phyloP scores from a whole-genome alignment of 805 yeast species.

The Candida vaughaniae region DNA sequence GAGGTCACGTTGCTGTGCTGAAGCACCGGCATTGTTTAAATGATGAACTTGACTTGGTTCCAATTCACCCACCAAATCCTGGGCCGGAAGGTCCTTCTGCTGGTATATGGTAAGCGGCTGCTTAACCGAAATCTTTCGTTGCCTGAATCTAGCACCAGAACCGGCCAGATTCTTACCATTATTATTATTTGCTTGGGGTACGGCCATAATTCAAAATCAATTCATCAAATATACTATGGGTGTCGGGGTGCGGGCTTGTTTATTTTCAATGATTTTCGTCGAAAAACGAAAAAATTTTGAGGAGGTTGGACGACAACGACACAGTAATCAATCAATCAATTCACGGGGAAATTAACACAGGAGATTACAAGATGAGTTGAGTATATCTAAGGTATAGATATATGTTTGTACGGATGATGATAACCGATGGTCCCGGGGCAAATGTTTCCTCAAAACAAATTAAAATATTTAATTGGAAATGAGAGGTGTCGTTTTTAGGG shows the following conservation, averaged over 20 bases:
- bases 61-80: conserved; percentile 49
- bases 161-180: conserved; percentile 23
- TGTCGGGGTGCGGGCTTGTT: conserved; percentile 6
- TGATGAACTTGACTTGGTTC: conserved; percentile 45
- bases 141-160: conserved; percentile 81
- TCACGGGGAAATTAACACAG: not conserved
- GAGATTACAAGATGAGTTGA: too few species aligned
- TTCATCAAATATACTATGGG: not conserved
- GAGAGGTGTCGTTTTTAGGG: conserved; percentile 6
- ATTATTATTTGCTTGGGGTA: conserved; percentile 33
- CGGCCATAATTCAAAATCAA: conserved; percentile 29
- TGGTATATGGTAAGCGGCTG: conserved; percentile 75
- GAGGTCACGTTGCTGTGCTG: conserved; percentile 76
- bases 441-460: too few species aligned
- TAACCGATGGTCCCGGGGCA: too few species aligned
- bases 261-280: conserved; percentile 4
- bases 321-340: not conserved
- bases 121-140: conserved; percentile 90
- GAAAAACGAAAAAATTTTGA: conserved; percentile 2
- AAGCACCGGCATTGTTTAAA: conserved; percentile 43
- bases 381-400: too few species aligned
- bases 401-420: too few species aligned
- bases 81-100: conserved; percentile 77
- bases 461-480: conserved; percentile 1
- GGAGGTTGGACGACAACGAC: not conserved